Conservation (phyloP, 2,329 filamentous ascomycete species). For the Talaromyces pinophilus region DNA sequence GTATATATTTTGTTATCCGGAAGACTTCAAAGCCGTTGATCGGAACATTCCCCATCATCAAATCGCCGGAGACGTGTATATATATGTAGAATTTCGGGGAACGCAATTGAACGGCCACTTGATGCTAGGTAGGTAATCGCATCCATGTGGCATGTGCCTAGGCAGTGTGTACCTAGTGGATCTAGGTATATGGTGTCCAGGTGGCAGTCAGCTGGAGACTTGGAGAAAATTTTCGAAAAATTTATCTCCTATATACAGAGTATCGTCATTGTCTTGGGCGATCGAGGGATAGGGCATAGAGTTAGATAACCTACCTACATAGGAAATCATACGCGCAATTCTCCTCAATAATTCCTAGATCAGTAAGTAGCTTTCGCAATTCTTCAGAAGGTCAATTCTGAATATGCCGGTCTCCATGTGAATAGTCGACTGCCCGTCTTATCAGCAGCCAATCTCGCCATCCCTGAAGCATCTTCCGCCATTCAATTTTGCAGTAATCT, state of each 20-base stretch:
- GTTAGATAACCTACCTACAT: neutral
- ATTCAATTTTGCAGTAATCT: neutral
- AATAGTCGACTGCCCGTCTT: neutral
- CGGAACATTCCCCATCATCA: too few relatives aligned
- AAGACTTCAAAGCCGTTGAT: too few relatives aligned
- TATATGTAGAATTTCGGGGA: too few relatives aligned
- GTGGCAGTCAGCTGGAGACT: too few relatives aligned
- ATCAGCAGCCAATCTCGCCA: slow-evolving; percentile 12
- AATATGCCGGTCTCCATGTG: neutral
- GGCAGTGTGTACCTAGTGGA: too few relatives aligned
- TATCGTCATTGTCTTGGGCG: neutral
- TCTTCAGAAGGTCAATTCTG: neutral
- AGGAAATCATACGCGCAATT: neutral
- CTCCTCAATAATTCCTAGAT: neutral
- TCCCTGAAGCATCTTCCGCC: slow-evolving; percentile 4
- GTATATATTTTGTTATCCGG: too few relatives aligned
- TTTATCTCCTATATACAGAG: neutral
- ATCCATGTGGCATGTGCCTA: too few relatives aligned
- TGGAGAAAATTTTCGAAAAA: neutral
- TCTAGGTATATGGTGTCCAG: too few relatives aligned
- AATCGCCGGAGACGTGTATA: too few relatives aligned
- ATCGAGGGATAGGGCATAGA: neutral
- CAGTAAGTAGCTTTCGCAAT: neutral
- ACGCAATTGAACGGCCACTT: too few relatives aligned
- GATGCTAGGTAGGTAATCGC: too few relatives aligned